phyloP scores from a whole-genome alignment of 2,329 filamentous ascomycete species.

The Torrubiella hemipterigena region DNA sequence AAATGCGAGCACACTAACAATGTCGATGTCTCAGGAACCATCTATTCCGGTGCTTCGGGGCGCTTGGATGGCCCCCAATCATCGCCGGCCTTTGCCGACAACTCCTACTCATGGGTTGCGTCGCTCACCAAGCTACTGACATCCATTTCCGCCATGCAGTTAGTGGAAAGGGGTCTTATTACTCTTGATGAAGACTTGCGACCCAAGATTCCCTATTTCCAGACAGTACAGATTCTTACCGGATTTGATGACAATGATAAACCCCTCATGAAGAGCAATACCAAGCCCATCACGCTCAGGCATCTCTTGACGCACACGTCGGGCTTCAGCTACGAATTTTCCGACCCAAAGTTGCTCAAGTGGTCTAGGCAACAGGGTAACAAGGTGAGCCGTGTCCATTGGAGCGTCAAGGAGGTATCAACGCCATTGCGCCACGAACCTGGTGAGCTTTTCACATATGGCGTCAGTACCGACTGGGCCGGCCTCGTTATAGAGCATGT shows the following conservation, averaged over 20 bases:
- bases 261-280: conserved; percentile 15
- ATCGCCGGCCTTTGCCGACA: conserved; percentile 13
- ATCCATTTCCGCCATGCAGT: conserved; percentile 16
- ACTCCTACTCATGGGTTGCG: conserved; percentile 18
- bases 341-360: conserved; percentile 16
- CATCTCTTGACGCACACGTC: conserved; percentile 29
- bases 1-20: neutral
- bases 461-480: conserved; percentile 24
- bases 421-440: conserved; percentile 24
- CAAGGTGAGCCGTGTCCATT: conserved; percentile 11
- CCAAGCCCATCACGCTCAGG: conserved; percentile 14
- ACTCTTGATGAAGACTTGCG: conserved; percentile 19
- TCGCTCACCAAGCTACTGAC: conserved; percentile 24
- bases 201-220: conserved; percentile 14
- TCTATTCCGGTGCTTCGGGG: conserved; percentile 18
- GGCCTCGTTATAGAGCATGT: conserved; percentile 23
- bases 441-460: conserved; percentile 29
- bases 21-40: conserved; percentile 5
- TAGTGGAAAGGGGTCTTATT: conserved; percentile 16
- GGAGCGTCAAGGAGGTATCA: conserved; percentile 16
- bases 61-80: conserved; percentile 11
- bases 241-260: conserved; percentile 14
- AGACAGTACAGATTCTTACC: conserved; percentile 12
- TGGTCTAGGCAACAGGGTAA: conserved; percentile 19
- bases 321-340: conserved; percentile 24